A percentile compares a stretch with the other conserved stretches of the same genome.
Conservation (phyloP, 192 early-diverging fungal genomes). For the Rhizophagus clarus region DNA sequence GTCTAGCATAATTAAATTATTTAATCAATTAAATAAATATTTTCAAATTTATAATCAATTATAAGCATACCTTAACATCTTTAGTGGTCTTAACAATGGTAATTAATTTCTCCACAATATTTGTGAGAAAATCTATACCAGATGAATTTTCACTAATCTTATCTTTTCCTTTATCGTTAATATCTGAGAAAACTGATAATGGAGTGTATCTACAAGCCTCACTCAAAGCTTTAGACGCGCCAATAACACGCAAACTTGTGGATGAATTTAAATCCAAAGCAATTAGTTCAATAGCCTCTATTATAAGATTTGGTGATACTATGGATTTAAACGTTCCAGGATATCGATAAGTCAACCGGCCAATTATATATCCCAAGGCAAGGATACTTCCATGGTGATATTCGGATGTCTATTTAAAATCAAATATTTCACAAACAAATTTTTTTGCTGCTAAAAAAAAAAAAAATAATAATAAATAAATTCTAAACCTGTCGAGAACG, state of each 20-base stretch:
- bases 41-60: background rate
- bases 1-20: slow-evolving; percentile 30
- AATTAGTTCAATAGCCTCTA: slow-evolving; percentile 43
- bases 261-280: slow-evolving; percentile 55
- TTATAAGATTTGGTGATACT: slow-evolving; percentile 36
- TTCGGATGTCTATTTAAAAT: slow-evolving; percentile 39
- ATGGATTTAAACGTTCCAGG: slow-evolving; percentile 40
- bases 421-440: background rate
- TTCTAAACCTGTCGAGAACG: slow-evolving; percentile 46
- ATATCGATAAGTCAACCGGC: slow-evolving; percentile 62
- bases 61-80: slow-evolving; percentile 58
- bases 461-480: background rate
- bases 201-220: slow-evolving; percentile 69
- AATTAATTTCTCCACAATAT: slow-evolving; percentile 51
- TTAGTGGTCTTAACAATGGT: slow-evolving; percentile 60
- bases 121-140: background rate
- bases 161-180: slow-evolving; percentile 19
- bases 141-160: background rate
- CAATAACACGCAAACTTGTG: slow-evolving; percentile 54
- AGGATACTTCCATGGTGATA: slow-evolving; percentile 68
- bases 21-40: background rate
- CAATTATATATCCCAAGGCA: slow-evolving; percentile 70
- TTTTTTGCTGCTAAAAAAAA: no score
- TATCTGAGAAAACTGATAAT: slow-evolving; percentile 38
- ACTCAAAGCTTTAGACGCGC: slow-evolving; percentile 67